These are phyloP conservation scores for Cladophialophora yegresii DNA, from an alignment of 2,329 filamentous ascomycete genomes.

Conservation along the genomic window DNA sequence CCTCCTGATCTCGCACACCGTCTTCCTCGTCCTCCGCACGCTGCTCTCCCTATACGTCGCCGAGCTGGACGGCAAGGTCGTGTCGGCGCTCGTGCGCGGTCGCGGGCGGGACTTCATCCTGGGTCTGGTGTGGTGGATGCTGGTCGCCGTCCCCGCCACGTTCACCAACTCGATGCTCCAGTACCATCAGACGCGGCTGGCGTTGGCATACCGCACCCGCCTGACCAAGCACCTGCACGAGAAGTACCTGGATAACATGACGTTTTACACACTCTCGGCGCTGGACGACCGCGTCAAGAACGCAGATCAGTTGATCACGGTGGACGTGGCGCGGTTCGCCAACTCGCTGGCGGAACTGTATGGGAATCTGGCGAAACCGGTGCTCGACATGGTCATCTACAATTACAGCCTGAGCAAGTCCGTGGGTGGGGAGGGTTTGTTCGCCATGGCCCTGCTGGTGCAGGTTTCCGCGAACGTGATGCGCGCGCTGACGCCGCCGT, in stretches of 20 bases:
- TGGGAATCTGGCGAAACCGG: conserved; percentile 91
- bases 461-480: conserved; percentile 91
- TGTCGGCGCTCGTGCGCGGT: conserved; percentile 88
- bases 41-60: conserved; percentile 94
- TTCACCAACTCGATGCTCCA: conserved; percentile 99
- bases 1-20: conserved; percentile 83
- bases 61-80: conserved; percentile 85
- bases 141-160: conserved; percentile 90
- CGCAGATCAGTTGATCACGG: conserved; percentile 93
- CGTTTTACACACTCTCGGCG: conserved; percentile 93
- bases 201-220: conserved; percentile 86
- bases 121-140: conserved; percentile 96
- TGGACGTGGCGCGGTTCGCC: conserved; percentile 94
- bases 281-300: conserved; percentile 98
- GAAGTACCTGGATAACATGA: conserved; percentile 95
- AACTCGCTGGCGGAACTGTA: conserved; percentile 94
- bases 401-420: conserved; percentile 90
- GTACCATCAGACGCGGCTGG: conserved; percentile 94
- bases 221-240: conserved; percentile 95
- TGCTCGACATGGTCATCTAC: conserved; percentile 95
- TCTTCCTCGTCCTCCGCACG: conserved; percentile 88
- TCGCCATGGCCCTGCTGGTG: conserved; percentile 92
- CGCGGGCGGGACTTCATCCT: conserved; percentile 87
- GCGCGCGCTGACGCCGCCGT: conserved; percentile 91
- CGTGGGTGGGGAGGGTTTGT: conserved; percentile 92